Conservation (phyloP, 2,329 filamentous ascomycete genomes). For the Aspergillus brasiliensis region DNA sequence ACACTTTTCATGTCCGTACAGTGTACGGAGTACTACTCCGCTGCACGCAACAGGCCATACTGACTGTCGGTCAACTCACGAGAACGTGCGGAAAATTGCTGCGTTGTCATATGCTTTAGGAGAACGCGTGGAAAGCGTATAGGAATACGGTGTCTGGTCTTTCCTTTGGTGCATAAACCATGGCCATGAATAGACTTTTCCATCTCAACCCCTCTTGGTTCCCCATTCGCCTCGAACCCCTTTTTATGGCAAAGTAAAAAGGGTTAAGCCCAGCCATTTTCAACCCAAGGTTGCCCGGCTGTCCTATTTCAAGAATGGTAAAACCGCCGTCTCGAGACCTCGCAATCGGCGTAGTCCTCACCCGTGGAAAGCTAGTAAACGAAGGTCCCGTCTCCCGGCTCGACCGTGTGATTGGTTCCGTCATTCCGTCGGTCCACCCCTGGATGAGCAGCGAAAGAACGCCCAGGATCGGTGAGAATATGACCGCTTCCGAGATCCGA, state of each 20-base stretch:
- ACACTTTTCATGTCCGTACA: neutral
- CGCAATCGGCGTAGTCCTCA: neutral
- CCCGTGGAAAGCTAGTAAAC: neutral
- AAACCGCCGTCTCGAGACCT: constrained; percentile 1
- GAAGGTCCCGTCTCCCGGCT: neutral
- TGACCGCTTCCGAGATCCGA: constrained; percentile 12
- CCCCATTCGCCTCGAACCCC: neutral
- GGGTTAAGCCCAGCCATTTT: neutral
- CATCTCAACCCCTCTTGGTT: neutral
- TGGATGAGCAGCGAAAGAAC: constrained; percentile 4
- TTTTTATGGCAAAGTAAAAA: neutral
- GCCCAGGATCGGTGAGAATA: constrained; percentile 3
- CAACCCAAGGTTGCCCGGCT: neutral
- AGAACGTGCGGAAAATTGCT: neutral
- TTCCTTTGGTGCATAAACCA: neutral
- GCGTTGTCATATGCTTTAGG: neutral
- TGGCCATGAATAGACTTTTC: neutral
- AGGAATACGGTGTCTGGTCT: neutral
- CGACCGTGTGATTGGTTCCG: neutral
- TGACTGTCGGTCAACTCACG: neutral
- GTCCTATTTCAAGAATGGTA: constrained; percentile 5
- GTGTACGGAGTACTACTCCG: neutral
- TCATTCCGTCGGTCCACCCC: constrained; percentile 4
- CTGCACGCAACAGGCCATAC: neutral
- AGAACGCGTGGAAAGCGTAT: neutral